These are phyloP conservation scores for Boechera stricta DNA, from an alignment of 345 rosid genomes.

Conservation along the genomic window DNA sequence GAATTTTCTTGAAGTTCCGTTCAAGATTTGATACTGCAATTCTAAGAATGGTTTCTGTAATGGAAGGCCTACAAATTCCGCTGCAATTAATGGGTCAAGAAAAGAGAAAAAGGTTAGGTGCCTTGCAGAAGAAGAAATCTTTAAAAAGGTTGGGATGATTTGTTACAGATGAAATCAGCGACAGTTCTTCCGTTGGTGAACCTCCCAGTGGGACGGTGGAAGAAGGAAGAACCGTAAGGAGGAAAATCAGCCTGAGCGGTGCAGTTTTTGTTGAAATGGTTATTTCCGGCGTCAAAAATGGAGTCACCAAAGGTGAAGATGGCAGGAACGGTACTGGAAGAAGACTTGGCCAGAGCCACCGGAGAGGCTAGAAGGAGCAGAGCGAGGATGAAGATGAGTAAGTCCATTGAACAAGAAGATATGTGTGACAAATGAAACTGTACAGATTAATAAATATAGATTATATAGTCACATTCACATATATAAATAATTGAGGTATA, in stretches of 20 bases:
- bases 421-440: background rate
- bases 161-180: conserved; percentile 64
- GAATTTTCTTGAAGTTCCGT: conserved; percentile 51
- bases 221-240: conserved; percentile 73
- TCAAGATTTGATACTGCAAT: conserved; percentile 45
- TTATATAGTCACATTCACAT: background rate
- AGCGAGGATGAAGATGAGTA: conserved; percentile 18
- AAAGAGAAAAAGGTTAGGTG: background rate
- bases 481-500: background rate
- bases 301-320: conserved; percentile 75
- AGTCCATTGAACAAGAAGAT: conserved; percentile 31
- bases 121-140: conserved; percentile 33
- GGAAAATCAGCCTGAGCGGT: conserved; percentile 73
- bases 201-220: conserved; percentile 71
- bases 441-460: background rate
- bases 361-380: conserved; percentile 23
- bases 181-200: conserved; percentile 78
- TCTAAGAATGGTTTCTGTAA: conserved; percentile 61
- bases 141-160: background rate
- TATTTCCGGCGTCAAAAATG: conserved; percentile 69
- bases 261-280: conserved; percentile 67
- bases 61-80: conserved; percentile 57
- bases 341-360: conserved; percentile 15
- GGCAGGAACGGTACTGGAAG: conserved; percentile 46
- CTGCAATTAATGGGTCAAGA: conserved; percentile 40